Percentiles rank a stretch among this genome's conserved stretches.
These are phyloP conservation scores for Stentor roeselii DNA, from an alignment of 73 alveolate species.

Conservation along the genomic window DNA sequence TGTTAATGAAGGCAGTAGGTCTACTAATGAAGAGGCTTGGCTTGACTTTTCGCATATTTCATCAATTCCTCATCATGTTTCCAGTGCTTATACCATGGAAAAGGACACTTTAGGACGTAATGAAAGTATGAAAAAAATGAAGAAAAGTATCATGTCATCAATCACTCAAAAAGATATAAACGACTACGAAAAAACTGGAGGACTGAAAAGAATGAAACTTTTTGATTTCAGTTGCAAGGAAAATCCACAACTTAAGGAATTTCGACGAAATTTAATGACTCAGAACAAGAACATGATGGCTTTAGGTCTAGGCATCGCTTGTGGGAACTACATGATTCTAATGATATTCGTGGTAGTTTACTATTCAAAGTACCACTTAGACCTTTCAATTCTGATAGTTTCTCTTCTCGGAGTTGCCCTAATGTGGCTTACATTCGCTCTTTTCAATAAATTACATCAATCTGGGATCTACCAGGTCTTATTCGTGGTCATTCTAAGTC, in stretches of 20 bases:
- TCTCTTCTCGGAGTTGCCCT: background rate
- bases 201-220: background rate
- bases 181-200: background rate
- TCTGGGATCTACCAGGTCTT: background rate
- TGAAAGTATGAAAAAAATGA: background rate
- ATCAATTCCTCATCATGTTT: background rate
- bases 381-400: background rate
- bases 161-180: background rate
- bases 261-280: background rate
- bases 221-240: background rate
- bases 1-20: constrained; percentile 23
- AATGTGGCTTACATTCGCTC: background rate
- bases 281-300: constrained; percentile 3
- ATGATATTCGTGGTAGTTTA: background rate
- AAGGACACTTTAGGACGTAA: background rate
- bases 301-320: background rate
- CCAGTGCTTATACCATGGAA: background rate
- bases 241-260: background rate
- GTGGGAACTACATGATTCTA: background rate
- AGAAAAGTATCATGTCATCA: background rate
- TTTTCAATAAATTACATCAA: background rate
- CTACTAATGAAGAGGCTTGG: background rate
- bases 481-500: background rate
- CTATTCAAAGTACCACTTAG: too few relatives aligned
- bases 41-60: background rate